Percentiles rank a stretch among this genome's conserved stretches.
Evolutionary conservation across 441 rosid genomes (phyloP).

Genomic region (Breynia disticha): DNA sequence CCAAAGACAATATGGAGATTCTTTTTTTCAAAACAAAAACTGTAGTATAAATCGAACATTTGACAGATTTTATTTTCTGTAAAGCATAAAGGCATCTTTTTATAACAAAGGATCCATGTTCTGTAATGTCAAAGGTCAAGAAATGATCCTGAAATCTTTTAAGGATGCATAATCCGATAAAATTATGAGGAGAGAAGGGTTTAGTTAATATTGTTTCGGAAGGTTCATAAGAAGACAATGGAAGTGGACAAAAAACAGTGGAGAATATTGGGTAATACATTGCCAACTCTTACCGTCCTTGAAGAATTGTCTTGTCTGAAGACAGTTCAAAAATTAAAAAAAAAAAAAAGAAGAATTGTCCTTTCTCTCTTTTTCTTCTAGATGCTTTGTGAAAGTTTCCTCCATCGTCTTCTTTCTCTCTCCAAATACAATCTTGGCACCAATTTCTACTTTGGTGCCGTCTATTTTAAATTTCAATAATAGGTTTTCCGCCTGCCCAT

Average conservation of each 20-base stretch:
- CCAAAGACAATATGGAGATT: slow-evolving; percentile 8
- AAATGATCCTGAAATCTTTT: background rate
- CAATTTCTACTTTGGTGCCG: too few species aligned
- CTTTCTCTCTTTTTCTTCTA: background rate
- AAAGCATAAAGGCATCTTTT: slow-evolving; percentile 10
- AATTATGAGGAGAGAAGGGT: background rate
- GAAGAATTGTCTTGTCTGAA: background rate
- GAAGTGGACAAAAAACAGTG: slow-evolving; percentile 30
- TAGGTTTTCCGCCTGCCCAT: too few species aligned
- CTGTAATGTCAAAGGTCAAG: slow-evolving; percentile 9
- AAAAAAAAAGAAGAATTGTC: background rate
- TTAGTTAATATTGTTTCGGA: too few species aligned
- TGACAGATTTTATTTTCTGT: background rate
- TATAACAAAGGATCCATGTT: background rate
- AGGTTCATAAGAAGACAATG: slow-evolving; percentile 22
- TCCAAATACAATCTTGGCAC: too few species aligned
- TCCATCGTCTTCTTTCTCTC: too few species aligned
- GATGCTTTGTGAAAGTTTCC: background rate
- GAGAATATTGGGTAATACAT: slow-evolving; percentile 20
- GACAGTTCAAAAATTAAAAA: too few species aligned
- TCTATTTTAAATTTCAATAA: too few species aligned
- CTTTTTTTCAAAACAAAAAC: background rate
- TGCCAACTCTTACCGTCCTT: slow-evolving; percentile 28
- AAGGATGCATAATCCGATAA: too few species aligned
- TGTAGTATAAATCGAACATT: background rate